These are phyloP conservation scores for Dothidotthia symphoricarpi DNA, from an alignment of 2,329 filamentous ascomycete genomes.

Conservation along the genomic window DNA sequence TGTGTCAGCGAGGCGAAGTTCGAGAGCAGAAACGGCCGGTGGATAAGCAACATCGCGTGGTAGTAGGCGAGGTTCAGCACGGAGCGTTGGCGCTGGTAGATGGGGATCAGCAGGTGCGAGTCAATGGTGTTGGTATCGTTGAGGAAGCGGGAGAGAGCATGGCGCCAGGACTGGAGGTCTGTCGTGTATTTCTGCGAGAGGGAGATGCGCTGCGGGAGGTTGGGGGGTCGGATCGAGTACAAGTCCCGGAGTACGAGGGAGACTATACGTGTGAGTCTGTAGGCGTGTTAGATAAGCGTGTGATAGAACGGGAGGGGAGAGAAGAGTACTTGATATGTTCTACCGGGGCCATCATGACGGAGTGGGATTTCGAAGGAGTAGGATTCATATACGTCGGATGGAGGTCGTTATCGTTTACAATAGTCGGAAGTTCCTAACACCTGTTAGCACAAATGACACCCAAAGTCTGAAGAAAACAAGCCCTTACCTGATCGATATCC, in stretches of 20 bases:
- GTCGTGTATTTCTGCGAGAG: constrained; percentile 45
- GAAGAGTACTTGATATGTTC: constrained; percentile 44
- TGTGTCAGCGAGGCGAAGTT: constrained; percentile 41
- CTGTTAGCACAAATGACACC: not conserved
- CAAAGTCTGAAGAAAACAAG: not conserved
- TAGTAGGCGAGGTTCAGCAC: constrained; percentile 56
- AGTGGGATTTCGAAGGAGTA: constrained; percentile 29
- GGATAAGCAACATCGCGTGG: constrained; percentile 58
- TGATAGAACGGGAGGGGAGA: not conserved
- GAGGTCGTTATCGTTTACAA: constrained; percentile 39
- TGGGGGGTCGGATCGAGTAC: constrained; percentile 43
- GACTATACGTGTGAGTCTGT: constrained; percentile 47
- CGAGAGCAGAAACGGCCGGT: constrained; percentile 54
- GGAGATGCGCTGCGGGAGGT: constrained; percentile 33
- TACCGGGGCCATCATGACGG: constrained; percentile 48
- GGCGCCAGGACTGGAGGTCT: constrained; percentile 49
- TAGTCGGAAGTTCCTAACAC: constrained; percentile 35
- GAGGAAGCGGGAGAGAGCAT: constrained; percentile 46
- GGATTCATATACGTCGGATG: constrained; percentile 28
- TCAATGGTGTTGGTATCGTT: constrained; percentile 40
- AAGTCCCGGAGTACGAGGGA: constrained; percentile 47
- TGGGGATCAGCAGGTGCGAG: constrained; percentile 47
- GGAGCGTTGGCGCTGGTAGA: constrained; percentile 55
- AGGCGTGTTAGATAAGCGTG: not conserved
- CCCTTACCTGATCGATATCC: constrained; percentile 62